A percentile compares a stretch with the other conserved stretches of the same genome.
These are phyloP conservation scores for Leishmania guyanensis DNA, from an alignment of 208 protist genomes.

Conservation along the genomic window DNA sequence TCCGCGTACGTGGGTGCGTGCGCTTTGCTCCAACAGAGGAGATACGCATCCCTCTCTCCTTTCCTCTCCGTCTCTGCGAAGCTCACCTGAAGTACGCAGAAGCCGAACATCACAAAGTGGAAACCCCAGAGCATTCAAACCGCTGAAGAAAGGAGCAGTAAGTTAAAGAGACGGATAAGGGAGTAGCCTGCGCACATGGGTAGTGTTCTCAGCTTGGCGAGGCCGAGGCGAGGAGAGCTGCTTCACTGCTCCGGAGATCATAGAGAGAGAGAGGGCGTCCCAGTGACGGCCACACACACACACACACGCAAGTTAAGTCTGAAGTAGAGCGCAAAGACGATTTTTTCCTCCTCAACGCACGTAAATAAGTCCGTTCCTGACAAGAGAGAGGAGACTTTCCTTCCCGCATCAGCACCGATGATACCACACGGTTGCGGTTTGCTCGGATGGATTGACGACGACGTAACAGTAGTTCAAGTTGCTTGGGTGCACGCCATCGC, in stretches of 20 bases:
- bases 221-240: neutral
- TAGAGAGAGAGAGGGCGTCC: neutral
- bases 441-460: constrained; percentile 45
- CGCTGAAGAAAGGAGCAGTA: neutral
- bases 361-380: neutral
- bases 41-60: too few relatives aligned
- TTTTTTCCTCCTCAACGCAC: neutral
- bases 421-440: constrained; percentile 42
- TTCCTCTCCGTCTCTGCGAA: too few relatives aligned
- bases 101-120: too few relatives aligned
- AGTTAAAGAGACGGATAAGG: neutral
- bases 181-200: neutral
- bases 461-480: constrained; percentile 78
- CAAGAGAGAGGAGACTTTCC: neutral
- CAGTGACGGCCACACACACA: neutral
- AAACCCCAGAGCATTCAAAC: neutral
- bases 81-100: too few relatives aligned
- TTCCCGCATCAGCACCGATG: constrained; percentile 24
- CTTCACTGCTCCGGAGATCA: neutral
- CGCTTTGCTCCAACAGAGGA: too few relatives aligned
- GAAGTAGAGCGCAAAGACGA: neutral
- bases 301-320: neutral
- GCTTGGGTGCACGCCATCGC: constrained; percentile 43
- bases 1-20: too few relatives aligned
- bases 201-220: neutral